Evolutionary conservation across 768 basidiomycete species (phyloP), one percentile per base, ranked within the genome.

Genomic region (Naganishia antarctica): DNA sequence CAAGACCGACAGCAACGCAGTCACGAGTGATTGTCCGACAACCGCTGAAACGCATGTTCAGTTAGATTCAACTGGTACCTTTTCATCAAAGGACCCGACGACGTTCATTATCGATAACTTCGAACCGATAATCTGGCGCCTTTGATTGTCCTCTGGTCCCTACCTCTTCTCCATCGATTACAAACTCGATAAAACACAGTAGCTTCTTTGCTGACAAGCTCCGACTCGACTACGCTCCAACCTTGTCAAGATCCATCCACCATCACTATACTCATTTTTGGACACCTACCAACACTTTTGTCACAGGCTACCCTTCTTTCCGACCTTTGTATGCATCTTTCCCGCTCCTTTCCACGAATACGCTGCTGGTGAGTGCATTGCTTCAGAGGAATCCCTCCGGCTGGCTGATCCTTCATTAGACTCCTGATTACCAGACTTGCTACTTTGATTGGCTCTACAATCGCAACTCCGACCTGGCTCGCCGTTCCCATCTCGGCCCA

Each of bases 271-370:
- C 23, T 37, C n/a, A 40, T 29, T 37, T 40, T 21, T 37, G 23
- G 8, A 40, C 4, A 21, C n/a, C 34, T 57, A 40, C 23, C 32
- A 3, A 57, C 23, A 41, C 43, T 44, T 44, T 21, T n/a, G 6
- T 18, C 13, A n/a, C 43, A 37, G 34, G 34, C 37, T n/a, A 5
- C 9, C 53, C 13, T 21, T 40, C 53, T 41, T 57, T 11, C 13
- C 18, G 43, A 44, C 13, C 18, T 44, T 57, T 57, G 53, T 57
- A 41, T 57, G 53, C 37, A 37, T 23, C 53, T 23, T 40, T 16
- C 37, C 53, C 26, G 15, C 40, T 34, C 21, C 23, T 21, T 15
- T 2, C 12, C 32, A 57, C 18, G 21, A n/a, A 21, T 31, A 37
- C 2, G n/a, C 13, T 25, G 53, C 37, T 37, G 9, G 53, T 57